A percentile compares a stretch with the other conserved stretches of the same genome.
Conservation (phyloP, 192 early-diverging fungal species). For the Entomortierella parvispora region DNA sequence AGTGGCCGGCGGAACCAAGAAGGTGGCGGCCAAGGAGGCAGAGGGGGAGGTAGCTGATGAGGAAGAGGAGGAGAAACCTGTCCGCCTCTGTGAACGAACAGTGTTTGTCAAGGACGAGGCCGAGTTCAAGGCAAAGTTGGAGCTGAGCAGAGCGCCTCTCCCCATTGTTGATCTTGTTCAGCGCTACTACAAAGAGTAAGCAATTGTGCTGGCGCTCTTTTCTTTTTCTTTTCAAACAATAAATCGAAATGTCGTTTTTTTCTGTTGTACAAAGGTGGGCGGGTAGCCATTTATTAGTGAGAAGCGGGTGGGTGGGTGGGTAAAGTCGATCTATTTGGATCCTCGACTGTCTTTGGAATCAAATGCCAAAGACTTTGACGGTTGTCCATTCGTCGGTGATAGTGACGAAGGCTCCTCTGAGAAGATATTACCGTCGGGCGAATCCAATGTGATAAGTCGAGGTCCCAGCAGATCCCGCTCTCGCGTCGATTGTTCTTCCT, state of each 20-base stretch:
- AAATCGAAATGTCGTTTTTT: not conserved
- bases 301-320: too few relatives aligned
- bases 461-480: not conserved
- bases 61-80: constrained; percentile 27
- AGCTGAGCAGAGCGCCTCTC: constrained; percentile 51
- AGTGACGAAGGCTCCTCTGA: too few relatives aligned
- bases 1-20: not conserved
- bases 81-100: constrained; percentile 42
- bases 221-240: not conserved
- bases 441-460: not conserved
- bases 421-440: too few relatives aligned
- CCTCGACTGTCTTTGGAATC: too few relatives aligned
- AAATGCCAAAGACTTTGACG: too few relatives aligned
- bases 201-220: too few relatives aligned
- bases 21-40: not conserved
- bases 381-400: too few relatives aligned
- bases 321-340: not conserved
- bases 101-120: constrained; percentile 52
- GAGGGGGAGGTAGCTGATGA: not conserved
- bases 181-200: constrained; percentile 13
- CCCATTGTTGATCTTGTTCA: constrained; percentile 42
- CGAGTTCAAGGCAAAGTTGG: constrained; percentile 56
- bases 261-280: too few relatives aligned
- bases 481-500: constrained; percentile 2
- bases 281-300: too few relatives aligned